Evolutionary conservation across 1,284 basidiomycete genomes (phyloP), one percentile per base, ranked within the genome.

Genomic region (Fomitopsis betulina): DNA sequence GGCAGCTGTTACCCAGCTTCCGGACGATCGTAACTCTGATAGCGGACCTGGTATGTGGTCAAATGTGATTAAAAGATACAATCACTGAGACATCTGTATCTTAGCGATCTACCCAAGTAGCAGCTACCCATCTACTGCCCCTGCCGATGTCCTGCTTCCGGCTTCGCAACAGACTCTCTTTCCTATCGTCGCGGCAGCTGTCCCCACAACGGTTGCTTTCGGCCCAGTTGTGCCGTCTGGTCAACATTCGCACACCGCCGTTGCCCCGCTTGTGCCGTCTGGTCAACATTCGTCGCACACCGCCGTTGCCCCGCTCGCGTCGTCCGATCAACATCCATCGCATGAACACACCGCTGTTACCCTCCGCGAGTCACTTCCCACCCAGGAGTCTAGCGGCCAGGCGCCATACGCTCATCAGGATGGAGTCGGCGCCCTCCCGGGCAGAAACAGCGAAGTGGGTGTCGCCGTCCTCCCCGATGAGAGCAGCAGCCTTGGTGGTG

Each of bases 401-500:
- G 45, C 54, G 6, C 40, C 53, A 1, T 63, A 58, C 43, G 56
- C 57, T 9, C 60, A 61, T 53, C 57, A 62, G 5, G 62, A 58
- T 17, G 73, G 71, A 13, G 69, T 66, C 12, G 74, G 72, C 17
- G 63, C 67, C 5, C 66, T 73, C 6, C 71, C 72, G 10, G 72
- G 73, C n/a, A 55, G 43, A 0, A 53, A 57, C 4, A 63, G 62
- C 43, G 73, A 76, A 58, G 54, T 58, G 10, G 66, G 63, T 39
- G 71, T 73, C 30, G 72, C 71, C 5, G 63, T 63, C 33, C 62
- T 72, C 0, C 72, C 74, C 1, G 69, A 70, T 19, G 73, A 75
- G 59, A 49, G 60, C 58, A 12, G 58, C 54, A 42, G 56, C 33
- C 15, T 47, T 43, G 30, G 25, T 15, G 59, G 56, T 23, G 40